These are phyloP conservation scores for Alternaria hordeiaustralica DNA, from an alignment of 2,329 filamentous ascomycete species.

Conservation along the genomic window DNA sequence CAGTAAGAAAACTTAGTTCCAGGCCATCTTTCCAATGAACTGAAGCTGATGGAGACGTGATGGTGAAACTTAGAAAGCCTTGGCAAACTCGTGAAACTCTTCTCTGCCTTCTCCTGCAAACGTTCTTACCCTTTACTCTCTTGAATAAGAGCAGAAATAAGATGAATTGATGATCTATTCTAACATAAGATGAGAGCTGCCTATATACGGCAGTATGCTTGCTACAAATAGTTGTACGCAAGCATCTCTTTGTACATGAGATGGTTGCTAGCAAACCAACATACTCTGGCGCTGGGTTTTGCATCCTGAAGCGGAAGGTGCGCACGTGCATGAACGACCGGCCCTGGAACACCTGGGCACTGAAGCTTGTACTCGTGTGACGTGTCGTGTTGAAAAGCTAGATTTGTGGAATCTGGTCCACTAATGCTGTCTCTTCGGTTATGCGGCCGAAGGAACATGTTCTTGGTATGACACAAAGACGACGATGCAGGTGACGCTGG, in stretches of 20 bases:
- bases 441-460: background rate
- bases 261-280: background rate
- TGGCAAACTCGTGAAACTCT: background rate
- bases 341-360: background rate
- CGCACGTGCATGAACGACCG: background rate
- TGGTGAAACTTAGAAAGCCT: background rate
- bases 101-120: background rate
- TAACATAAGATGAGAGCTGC: background rate
- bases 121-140: background rate
- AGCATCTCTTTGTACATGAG: background rate
- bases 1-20: background rate
- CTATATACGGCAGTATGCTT: background rate
- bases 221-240: background rate
- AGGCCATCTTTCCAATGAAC: background rate
- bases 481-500: background rate
- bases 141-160: background rate
- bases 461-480: background rate
- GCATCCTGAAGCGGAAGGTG: background rate
- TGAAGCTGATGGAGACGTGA: background rate
- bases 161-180: background rate
- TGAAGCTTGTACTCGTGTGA: background rate
- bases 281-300: background rate
- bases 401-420: background rate
- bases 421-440: background rate
- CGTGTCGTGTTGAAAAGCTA: background rate